Evolutionary conservation across 495 filamentous ascomycete species (phyloP), one percentile per base, ranked within the genome.

Genomic region (Echria macrotheca): DNA sequence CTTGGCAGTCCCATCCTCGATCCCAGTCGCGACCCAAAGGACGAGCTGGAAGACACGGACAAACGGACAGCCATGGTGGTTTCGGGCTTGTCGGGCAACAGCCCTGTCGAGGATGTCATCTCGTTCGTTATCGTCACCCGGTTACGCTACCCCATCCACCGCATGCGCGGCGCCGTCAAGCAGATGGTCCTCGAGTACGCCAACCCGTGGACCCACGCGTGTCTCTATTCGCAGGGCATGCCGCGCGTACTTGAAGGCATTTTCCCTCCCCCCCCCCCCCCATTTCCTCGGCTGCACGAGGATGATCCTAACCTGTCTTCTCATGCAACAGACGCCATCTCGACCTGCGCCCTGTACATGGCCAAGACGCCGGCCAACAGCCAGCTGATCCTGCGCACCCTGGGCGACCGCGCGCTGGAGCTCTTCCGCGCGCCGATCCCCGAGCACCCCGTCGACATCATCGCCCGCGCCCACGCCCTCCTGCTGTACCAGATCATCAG

Each of bases 401-500:
- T 78, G 38, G 64, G 72, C 6, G 49, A 52, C 5, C 68, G 69
- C 15, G 63, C 63, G 11, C 54, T 60, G 15, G 65, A 69, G 0
- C 65, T 78, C 1, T 29, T 71, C 9, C 53, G 63, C 5, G 36
- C 59, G 1, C 67, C 69, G 0, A 38, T 63, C 1, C 68, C 73
- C 7, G 56, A 17, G 15, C 49, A 12, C 14, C 18, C 44, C 12
- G 15, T 47, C 5, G 60, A 58, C 2, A 24, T 56, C 8, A 63
- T 78, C 5, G 69, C 72, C 0, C 56, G 64, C 2, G 43, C 68
- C 0, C 74, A 79, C 41, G 68, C 70, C 2, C 52, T 79, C 35
- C 55, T 76, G 17, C 60, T 79, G 0, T 77, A 70, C 52, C 75
- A 76, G 37, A 76, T 79, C 49, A 76, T 81, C 52, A 65, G 72